Evolutionary conservation across 129 eudicot species (phyloP), one percentile per base, ranked within the genome.

Genomic region (Flaveria robusta): DNA sequence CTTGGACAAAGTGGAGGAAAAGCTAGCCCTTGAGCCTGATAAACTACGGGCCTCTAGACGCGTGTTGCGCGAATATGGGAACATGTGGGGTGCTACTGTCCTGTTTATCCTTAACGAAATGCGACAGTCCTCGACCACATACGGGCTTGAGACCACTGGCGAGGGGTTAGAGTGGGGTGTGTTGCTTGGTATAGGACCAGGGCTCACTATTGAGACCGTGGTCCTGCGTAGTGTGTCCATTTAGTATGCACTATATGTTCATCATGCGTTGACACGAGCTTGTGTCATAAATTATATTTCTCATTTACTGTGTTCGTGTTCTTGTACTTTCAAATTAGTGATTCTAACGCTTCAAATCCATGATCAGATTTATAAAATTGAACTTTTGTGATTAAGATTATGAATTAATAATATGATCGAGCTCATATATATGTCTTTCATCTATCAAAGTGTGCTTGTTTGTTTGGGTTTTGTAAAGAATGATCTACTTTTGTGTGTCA

Each of bases 51-150:
- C 78, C 78, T 13, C 83, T 39, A 55, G 83, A 16, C 79, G 46
- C 4, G 79, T 79, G 31, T 72, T 79, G 4, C 24, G 78, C 9
- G 83, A 79, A 72, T 79, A 79, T 26, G 96, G 96, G 9, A 90
- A 90, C 71, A 83, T 90, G 96, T 87, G 90, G 12, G 85, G 96
- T 70, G 88, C 96, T 10, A 83, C 88, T 66, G 96, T 89, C 15
- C 16, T 87, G 10, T 90, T 90, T 62, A 79, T 90, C 42, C 39
- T 90, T 18, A 85, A 90, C 20, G 92, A 87, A 56, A 90, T 87
- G 92, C 79, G 90, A 65, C 89, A 87, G 43, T 7, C 71, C 6
- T 90, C 96, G 0, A 87, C 84, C 7, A 83, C 79, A 34, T 50
- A 81, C 26, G 92, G 88, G 39, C 24, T 62, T 52, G 13, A 66